These are phyloP conservation scores for Xerocomellus dryophilus DNA, from an alignment of 768 basidiomycete species.

Conservation along the genomic window DNA sequence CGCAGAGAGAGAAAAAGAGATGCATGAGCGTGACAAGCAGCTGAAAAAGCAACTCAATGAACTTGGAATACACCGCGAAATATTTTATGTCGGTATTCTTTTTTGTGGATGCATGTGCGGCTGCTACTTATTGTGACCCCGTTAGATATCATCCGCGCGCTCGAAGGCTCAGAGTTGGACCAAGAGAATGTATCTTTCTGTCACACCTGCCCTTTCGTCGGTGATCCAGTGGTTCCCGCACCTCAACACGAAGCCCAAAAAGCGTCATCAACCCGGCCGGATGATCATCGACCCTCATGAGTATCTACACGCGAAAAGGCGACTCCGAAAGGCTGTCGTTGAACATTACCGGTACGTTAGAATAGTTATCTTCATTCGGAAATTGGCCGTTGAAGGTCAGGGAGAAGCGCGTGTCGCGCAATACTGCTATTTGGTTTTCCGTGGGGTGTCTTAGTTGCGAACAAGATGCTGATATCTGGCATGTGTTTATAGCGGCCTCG, in stretches of 20 bases:
- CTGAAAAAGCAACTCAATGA: conserved; percentile 72
- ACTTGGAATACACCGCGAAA: conserved; percentile 62
- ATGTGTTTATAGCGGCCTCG: conserved; percentile 56
- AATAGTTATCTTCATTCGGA: not conserved
- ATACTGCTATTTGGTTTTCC: not conserved
- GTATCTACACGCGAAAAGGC: conserved; percentile 79
- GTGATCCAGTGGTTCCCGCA: not conserved
- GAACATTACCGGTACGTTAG: conserved; percentile 32
- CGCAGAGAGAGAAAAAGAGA: conserved; percentile 61
- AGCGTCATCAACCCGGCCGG: not conserved
- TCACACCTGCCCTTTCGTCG: conserved; percentile 1
- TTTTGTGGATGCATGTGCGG: not conserved
- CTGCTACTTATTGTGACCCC: not conserved
- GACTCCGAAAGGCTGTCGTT: conserved; percentile 74
- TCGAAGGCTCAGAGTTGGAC: conserved; percentile 11
- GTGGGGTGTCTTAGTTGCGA: not conserved
- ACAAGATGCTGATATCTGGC: conserved; percentile 6
- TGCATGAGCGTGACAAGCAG: conserved; percentile 41
- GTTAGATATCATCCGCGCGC: conserved; percentile 13
- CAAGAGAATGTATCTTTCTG: conserved; percentile 2
- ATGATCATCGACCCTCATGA: conserved; percentile 55
- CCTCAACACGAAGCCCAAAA: not conserved
- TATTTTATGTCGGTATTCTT: conserved; percentile 48
- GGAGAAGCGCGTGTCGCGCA: not conserved
- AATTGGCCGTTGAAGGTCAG: not conserved